Evolutionary conservation across 192 early-diverging fungal genomes (phyloP).

Genomic region (Coemansia sp.): DNA sequence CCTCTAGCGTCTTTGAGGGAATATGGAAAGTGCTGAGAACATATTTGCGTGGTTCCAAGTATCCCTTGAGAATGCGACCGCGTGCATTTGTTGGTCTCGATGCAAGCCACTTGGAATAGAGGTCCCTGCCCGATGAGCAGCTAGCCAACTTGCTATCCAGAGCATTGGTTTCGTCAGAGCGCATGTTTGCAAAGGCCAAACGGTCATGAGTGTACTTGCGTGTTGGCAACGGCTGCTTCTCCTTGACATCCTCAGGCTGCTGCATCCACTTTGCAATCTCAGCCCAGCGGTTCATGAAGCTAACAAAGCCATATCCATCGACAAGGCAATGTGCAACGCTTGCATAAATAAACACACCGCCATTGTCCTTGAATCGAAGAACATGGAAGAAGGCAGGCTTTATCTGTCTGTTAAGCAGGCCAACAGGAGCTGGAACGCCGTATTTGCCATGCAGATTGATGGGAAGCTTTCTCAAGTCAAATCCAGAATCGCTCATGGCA

Average conservation of each 20-base stretch:
- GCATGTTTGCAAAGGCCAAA: too few relatives aligned
- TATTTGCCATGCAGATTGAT: background rate
- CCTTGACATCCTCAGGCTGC: background rate
- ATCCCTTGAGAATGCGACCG: background rate
- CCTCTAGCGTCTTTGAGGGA: background rate
- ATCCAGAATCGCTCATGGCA: background rate
- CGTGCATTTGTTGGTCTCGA: slow-evolving; percentile 16
- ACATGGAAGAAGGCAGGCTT: slow-evolving; percentile 12
- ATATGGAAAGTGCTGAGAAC: background rate
- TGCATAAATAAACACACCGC: slow-evolving; percentile 23
- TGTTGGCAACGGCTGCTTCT: background rate
- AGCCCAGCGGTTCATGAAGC: slow-evolving; percentile 28
- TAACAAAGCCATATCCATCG: slow-evolving; percentile 15
- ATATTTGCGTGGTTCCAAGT: background rate
- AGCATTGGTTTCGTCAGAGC: background rate
- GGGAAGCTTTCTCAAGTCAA: slow-evolving; percentile 8
- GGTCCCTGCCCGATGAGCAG: background rate
- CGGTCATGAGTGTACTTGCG: background rate
- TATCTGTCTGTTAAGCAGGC: background rate
- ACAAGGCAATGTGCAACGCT: slow-evolving; percentile 17
- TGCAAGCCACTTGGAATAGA: slow-evolving; percentile 5
- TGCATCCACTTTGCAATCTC: slow-evolving; percentile 12
- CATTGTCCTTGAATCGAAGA: slow-evolving; percentile 17
- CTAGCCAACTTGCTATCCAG: background rate
- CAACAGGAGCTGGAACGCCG: background rate